These are phyloP conservation scores for Noccaea bulbosa DNA, from an alignment of 345 rosid species.

Conservation along the genomic window DNA sequence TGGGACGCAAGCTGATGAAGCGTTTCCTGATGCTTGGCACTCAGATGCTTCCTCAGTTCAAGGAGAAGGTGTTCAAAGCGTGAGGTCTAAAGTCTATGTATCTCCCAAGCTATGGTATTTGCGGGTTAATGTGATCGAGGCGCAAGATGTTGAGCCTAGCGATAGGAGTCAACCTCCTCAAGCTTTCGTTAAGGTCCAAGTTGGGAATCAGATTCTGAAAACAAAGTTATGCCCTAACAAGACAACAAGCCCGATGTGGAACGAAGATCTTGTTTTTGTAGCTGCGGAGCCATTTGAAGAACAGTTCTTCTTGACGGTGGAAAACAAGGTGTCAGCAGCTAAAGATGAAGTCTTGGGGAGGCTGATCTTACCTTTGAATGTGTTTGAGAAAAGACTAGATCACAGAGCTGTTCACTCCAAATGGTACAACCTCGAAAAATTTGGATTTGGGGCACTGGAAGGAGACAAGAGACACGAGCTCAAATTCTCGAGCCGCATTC, in stretches of 20 bases:
- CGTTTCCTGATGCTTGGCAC: conserved; percentile 95
- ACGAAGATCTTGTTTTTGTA: conserved; percentile 87
- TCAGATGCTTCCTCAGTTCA: conserved; percentile 77
- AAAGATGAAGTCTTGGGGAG: conserved; percentile 84
- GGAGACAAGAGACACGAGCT: conserved; percentile 85
- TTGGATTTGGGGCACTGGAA: conserved; percentile 77
- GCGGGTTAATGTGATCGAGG: conserved; percentile 86
- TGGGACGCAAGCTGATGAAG: conserved; percentile 97
- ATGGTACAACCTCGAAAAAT: conserved; percentile 88
- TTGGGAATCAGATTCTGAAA: conserved; percentile 81
- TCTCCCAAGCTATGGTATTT: conserved; percentile 93
- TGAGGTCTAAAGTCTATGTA: conserved; percentile 86
- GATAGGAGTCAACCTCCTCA: conserved; percentile 72
- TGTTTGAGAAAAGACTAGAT: conserved; percentile 76
- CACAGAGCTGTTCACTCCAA: conserved; percentile 76
- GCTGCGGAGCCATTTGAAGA: conserved; percentile 97
- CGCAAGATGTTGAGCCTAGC: conserved; percentile 76
- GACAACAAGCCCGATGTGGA: conserved; percentile 78
- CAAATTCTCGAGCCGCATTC: conserved; percentile 77
- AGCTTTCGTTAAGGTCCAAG: conserved; percentile 74
- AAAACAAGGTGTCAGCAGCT: conserved; percentile 57
- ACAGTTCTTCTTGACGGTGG: conserved; percentile 64
- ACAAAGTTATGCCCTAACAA: conserved; percentile 62
- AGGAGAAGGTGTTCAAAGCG: conserved; percentile 68
- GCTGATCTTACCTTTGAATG: conserved; percentile 56